Conservation (phyloP, 176 grass and related monocot species). For the Musa acuminata region DNA sequence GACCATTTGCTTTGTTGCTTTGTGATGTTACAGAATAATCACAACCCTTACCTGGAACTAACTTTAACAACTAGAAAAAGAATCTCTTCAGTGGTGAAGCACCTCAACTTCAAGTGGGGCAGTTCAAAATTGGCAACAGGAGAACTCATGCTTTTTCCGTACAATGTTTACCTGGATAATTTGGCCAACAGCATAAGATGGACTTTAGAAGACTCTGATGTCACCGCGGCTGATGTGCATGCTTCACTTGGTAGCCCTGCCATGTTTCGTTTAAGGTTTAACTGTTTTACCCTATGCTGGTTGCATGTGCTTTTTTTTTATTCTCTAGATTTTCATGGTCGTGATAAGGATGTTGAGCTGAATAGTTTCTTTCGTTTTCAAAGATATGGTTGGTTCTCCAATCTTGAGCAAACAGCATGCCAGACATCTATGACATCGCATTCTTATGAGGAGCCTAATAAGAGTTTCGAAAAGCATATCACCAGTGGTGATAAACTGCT, state of each 20-base stretch:
- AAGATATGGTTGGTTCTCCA: conserved; percentile 85
- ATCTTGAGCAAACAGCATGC: conserved; percentile 24
- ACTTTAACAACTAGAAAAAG: conserved; percentile 76
- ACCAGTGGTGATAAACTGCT: conserved; percentile 14
- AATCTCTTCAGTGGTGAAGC: conserved; percentile 91
- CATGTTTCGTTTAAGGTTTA: conserved; percentile 76
- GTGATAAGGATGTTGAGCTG: background rate
- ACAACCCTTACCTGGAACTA: conserved; percentile 83
- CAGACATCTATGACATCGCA: conserved; percentile 16
- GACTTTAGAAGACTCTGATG: conserved; percentile 56
- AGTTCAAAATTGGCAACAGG: conserved; percentile 41
- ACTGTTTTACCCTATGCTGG: background rate
- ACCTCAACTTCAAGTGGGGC: conserved; percentile 81
- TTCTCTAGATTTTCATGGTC: background rate
- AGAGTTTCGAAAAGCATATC: background rate
- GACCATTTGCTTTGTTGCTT: background rate
- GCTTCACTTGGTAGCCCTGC: conserved; percentile 54
- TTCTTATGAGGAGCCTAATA: conserved; percentile 15
- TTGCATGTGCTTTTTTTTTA: background rate
- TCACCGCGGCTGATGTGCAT: conserved; percentile 66
- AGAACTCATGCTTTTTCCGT: conserved; percentile 63
- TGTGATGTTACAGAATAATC: conserved; percentile 50
- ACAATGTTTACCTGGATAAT: conserved; percentile 40
- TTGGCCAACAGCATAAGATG: conserved; percentile 47
- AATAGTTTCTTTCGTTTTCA: conserved; percentile 7